Conservation (phyloP, 805 yeast species). For the Candida tallmaniae region DNA sequence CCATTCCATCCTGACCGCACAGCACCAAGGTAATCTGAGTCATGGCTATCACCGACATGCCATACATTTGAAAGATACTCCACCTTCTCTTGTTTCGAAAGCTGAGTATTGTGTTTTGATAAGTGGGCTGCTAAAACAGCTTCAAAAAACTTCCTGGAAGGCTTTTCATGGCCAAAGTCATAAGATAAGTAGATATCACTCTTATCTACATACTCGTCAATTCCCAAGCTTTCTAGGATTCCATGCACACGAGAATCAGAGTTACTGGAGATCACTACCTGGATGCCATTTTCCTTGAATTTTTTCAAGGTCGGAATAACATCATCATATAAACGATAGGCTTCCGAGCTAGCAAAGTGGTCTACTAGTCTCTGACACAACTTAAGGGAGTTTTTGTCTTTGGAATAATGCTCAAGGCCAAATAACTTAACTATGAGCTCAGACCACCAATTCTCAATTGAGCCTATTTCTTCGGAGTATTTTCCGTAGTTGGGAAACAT, state of each 20-base stretch:
- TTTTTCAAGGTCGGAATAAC: conserved; percentile 41
- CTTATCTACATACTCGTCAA: conserved; percentile 36
- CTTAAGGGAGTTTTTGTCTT: conserved; percentile 20
- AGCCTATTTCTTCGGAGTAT: conserved; percentile 14
- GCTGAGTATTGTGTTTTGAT: conserved; percentile 10
- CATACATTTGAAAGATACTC: conserved; percentile 30
- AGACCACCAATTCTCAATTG: conserved; percentile 54
- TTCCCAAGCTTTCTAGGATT: conserved; percentile 43
- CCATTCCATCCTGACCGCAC: conserved; percentile 59
- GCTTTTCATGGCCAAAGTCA: conserved; percentile 52
- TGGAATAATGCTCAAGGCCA: conserved; percentile 21
- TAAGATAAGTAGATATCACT: conserved; percentile 49
- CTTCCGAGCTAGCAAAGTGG: conserved; percentile 47
- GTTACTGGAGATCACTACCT: conserved; percentile 50
- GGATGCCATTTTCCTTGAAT: conserved; percentile 26
- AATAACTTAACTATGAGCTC: conserved; percentile 43
- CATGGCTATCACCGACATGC: conserved; percentile 66
- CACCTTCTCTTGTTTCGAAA: conserved; percentile 6
- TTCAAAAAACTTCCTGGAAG: conserved; percentile 45
- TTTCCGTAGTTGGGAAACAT: conserved; percentile 65
- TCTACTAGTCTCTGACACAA: conserved; percentile 43
- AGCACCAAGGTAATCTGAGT: conserved; percentile 52
- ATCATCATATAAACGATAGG: conserved; percentile 53
- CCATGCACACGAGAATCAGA: conserved; percentile 54
- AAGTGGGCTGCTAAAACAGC: conserved; percentile 4